A percentile compares a stretch with the other conserved stretches of the same genome.
Evolutionary conservation across 768 basidiomycete genomes (phyloP).

Genomic region (Naganishia onofrii): DNA sequence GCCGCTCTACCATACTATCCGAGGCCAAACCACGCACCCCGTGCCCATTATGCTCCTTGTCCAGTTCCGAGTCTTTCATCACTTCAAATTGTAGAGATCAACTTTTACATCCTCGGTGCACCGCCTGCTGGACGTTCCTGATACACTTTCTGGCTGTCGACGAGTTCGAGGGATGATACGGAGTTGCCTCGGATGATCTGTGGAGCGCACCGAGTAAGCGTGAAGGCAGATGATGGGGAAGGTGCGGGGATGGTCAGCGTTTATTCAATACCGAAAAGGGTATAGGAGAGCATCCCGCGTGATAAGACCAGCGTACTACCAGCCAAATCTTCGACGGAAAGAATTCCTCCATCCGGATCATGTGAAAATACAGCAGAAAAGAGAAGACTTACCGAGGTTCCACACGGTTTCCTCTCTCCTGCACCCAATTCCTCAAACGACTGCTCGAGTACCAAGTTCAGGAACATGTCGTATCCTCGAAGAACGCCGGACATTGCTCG

Average conservation of each 20-base stretch:
- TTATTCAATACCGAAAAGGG: constrained; percentile 65
- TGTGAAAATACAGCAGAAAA: background rate
- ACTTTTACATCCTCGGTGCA: constrained; percentile 21
- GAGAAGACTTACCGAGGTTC: constrained; percentile 72
- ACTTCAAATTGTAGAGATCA: background rate
- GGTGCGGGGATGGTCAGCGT: constrained; percentile 46
- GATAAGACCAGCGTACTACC: constrained; percentile 65
- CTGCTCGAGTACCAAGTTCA: constrained; percentile 96
- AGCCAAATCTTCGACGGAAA: constrained; percentile 44
- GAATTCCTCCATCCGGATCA: background rate
- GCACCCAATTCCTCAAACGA: constrained; percentile 85
- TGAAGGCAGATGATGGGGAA: too few species aligned
- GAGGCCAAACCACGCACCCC: background rate
- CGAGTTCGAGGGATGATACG: constrained; percentile 83
- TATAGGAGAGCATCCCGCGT: too few species aligned
- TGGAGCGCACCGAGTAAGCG: background rate
- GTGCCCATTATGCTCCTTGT: background rate
- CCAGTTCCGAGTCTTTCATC: background rate
- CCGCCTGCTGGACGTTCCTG: constrained; percentile 19
- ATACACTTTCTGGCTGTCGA: constrained; percentile 38
- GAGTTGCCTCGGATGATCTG: constrained; percentile 97
- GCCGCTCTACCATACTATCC: background rate
- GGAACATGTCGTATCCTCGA: constrained; percentile 96
- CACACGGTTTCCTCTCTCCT: constrained; percentile 84
- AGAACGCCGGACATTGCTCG: constrained; percentile 92